Evolutionary conservation across 2,329 filamentous ascomycete genomes (phyloP), one percentile per base, ranked within the genome.

Genomic region (Alternaria sp.): DNA sequence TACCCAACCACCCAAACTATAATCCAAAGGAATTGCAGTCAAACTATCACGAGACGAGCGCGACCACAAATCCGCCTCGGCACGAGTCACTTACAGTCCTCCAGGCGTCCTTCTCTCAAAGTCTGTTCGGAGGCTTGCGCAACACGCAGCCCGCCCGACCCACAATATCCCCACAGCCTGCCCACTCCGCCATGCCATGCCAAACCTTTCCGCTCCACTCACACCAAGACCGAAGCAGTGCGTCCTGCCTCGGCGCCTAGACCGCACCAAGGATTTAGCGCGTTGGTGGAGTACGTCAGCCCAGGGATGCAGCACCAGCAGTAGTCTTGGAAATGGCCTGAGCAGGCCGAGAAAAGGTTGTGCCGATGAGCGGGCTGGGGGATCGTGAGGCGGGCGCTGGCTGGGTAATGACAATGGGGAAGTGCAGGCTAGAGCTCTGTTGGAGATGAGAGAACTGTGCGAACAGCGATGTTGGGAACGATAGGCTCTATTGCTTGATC

Each of bases 241-340:
- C 36, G 15, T 28, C 17, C 6, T 23, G 28, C 19, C 68, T 69
- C 36, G 69, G 68, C 70, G 68, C 66, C 54, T 55, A 68, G 65
- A 13, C 9, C 19, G 47, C 53, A 30, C 65, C 63, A 66, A 25
- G 25, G 21, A 6, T 12, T 28, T 55, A 36, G 30, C 13, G 10
- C 26, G 19, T 13, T 30, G 15, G n/a, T 44, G 50, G 19, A 44
- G 30, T 56, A 65, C 72, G 67, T 73, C 71, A 73, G 72, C 71
- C 72, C 56, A 74, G 72, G 60, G 56, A 57, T 45, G 43, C 49
- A 40, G 36, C 21, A 21, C 21, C 21, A 21, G 21, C n/a, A 52
- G 61, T 45, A 17, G 23, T 19, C 43, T 50, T 65, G 60, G 47
- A 57, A 44, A 63, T 65, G 62, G 61, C 59, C 62, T 62, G 62